These are phyloP conservation scores for Amanita pallidorosea DNA, from an alignment of 768 basidiomycete genomes.

Conservation along the genomic window DNA sequence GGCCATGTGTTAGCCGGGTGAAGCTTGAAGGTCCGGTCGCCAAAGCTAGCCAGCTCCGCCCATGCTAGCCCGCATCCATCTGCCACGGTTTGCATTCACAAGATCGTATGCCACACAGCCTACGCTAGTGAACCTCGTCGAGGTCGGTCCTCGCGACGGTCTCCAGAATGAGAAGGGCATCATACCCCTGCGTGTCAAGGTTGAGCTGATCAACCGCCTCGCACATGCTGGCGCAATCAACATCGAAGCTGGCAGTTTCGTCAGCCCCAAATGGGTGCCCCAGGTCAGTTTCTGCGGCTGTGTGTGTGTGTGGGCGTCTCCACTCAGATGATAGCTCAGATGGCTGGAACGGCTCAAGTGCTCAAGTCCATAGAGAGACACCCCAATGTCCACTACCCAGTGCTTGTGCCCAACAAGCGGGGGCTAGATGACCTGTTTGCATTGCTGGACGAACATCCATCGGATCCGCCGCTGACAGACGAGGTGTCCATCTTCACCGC, in stretches of 20 bases:
- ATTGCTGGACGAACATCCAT: slow-evolving; percentile 34
- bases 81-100: background rate
- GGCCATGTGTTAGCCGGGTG: slow-evolving; percentile 24
- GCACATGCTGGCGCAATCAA: slow-evolving; percentile 52
- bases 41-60: background rate
- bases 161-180: slow-evolving; percentile 79
- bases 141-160: slow-evolving; percentile 87
- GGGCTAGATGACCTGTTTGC: slow-evolving; percentile 61
- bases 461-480: slow-evolving; percentile 42
- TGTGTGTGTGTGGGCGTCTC: background rate
- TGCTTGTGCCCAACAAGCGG: slow-evolving; percentile 72
- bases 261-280: slow-evolving; percentile 89
- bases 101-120: slow-evolving; percentile 10
- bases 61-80: background rate
- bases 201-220: slow-evolving; percentile 71
- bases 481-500: slow-evolving; percentile 88
- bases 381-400: slow-evolving; percentile 57
- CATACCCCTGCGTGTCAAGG: slow-evolving; percentile 64
- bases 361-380: slow-evolving; percentile 43
- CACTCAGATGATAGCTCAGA: slow-evolving; percentile 30
- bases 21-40: slow-evolving; percentile 8
- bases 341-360: slow-evolving; percentile 80
- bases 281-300: slow-evolving; percentile 37
- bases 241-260: slow-evolving; percentile 85
- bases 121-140: slow-evolving; percentile 60